Conservation (phyloP, 768 basidiomycete genomes). For the Amanita polypyramis region DNA sequence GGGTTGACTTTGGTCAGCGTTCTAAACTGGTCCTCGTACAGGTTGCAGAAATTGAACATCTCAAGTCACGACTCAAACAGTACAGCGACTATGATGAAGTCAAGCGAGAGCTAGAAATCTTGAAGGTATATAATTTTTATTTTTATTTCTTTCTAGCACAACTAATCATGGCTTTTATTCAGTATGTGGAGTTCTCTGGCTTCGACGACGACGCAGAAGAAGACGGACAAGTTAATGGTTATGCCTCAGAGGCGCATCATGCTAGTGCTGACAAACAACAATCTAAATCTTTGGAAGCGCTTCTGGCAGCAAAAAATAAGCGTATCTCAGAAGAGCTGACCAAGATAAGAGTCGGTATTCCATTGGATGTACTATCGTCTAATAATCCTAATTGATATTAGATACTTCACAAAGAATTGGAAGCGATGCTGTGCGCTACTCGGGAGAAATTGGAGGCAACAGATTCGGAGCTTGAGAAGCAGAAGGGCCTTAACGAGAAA, state of each 20-base stretch:
- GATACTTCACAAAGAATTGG: slow-evolving; percentile 80
- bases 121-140: slow-evolving; percentile 77
- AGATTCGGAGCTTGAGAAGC: slow-evolving; percentile 62
- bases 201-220: slow-evolving; percentile 69
- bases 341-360: slow-evolving; percentile 59
- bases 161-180: background rate
- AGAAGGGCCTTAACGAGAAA: slow-evolving; percentile 74
- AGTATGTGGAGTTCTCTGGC: slow-evolving; percentile 96
- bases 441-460: slow-evolving; percentile 49
- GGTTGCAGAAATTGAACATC: slow-evolving; percentile 54
- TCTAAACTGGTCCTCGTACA: slow-evolving; percentile 17
- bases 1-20: background rate
- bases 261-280: slow-evolving; percentile 77
- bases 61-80: slow-evolving; percentile 59
- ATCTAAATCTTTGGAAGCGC: slow-evolving; percentile 78
- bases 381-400: slow-evolving; percentile 16
- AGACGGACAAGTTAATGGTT: slow-evolving; percentile 31
- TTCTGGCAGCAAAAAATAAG: slow-evolving; percentile 91
- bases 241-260: slow-evolving; percentile 48
- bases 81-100: slow-evolving; percentile 92
- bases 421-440: slow-evolving; percentile 48
- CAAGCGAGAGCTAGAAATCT: slow-evolving; percentile 95
- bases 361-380: background rate
- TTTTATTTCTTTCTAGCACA: background rate
- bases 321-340: slow-evolving; percentile 88